Base-by-base conservation (phyloP, 1,139 yeast species). In the Hemisphaericaspora xylofermentans region DNA sequence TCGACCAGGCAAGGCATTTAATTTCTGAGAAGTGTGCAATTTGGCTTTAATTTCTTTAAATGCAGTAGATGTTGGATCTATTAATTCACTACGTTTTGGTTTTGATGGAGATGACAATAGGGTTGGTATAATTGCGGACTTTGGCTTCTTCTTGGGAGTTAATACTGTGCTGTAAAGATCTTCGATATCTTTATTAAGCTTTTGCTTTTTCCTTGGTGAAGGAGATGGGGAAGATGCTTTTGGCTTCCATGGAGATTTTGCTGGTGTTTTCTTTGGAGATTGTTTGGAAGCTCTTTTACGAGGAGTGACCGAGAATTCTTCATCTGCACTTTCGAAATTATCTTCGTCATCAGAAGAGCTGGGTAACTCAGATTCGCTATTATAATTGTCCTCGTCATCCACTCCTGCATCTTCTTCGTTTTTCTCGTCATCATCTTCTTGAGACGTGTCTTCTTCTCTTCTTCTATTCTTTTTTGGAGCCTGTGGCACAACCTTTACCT, bases 1-100 rank as follows among this genome's bases (percentile, higher is more conserved):
- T 47, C 99, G 76, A 46, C 98, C 91, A 0, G 97, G 98, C 38
- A 93, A 68, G 0, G 82, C 67, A 12, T 76, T 74, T 2, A 88
- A 68, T 33, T 79, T 76, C 2, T 84, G 71, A 1, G 88, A 77
- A 0, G 88, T 78, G 48, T 86, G 93, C 13, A 86, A 62, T 43
- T 71, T 71, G 8, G 76, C 76, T 49, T 81, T 76, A 6, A 86
- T 78, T 35, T 73, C 74, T 41, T 72, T 71, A 51, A 84, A 76
- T 3, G 77, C 74, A 33, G 61, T 54, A 0, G 74, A 65, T 2
- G 66, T 57, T 0, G 64, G 54, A 38, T 66, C 61, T 4, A 57
- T 51, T 38, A 63, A 62, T 35, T 59, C 55, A 35, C 62, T 60
- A 41, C 59, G 54, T 3, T 63, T 43, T 28, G 56, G 58, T 36